These are phyloP conservation scores for Sporobolus alterniflorus DNA, from an alignment of 202 grass and related monocot genomes.

Conservation along the genomic window DNA sequence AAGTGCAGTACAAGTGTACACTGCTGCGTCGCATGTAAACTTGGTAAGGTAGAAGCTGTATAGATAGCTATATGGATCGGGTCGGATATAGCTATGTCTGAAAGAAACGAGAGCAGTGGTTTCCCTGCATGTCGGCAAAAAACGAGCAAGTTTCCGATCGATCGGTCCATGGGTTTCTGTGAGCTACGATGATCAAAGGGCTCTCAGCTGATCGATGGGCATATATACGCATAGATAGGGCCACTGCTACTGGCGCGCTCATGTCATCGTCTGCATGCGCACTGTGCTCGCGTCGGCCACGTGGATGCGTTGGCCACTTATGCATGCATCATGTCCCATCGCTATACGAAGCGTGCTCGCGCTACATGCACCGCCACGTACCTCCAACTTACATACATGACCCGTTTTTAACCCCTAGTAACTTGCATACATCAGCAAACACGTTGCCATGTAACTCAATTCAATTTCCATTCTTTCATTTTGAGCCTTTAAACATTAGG, in stretches of 20 bases:
- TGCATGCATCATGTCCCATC: neutral
- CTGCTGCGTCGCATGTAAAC: too few species aligned
- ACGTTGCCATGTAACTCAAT: too few species aligned
- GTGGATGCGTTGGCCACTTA: slow-evolving; percentile 13
- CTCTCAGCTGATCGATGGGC: neutral
- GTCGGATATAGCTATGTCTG: too few species aligned
- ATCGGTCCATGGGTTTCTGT: neutral
- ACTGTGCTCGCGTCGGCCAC: slow-evolving; percentile 31
- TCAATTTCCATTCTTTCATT: too few species aligned
- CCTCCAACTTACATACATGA: neutral
- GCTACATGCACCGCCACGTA: neutral
- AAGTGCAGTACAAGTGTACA: too few species aligned
- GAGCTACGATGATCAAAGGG: neutral
- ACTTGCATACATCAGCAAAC: too few species aligned
- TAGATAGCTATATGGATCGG: too few species aligned
- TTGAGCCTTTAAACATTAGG: too few species aligned
- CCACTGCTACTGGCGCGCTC: too few species aligned
- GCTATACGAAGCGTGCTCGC: slow-evolving; percentile 14
- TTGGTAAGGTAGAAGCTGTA: too few species aligned
- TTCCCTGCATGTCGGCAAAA: slow-evolving; percentile 42
- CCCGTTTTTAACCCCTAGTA: too few species aligned
- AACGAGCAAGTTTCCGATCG: slow-evolving; percentile 5
- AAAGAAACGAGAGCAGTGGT: slow-evolving; percentile 16
- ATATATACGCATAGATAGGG: too few species aligned
- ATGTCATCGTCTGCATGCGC: neutral